phyloP scores from a whole-genome alignment of 2,329 filamentous ascomycete species.

The Blumeriella jaapii region DNA sequence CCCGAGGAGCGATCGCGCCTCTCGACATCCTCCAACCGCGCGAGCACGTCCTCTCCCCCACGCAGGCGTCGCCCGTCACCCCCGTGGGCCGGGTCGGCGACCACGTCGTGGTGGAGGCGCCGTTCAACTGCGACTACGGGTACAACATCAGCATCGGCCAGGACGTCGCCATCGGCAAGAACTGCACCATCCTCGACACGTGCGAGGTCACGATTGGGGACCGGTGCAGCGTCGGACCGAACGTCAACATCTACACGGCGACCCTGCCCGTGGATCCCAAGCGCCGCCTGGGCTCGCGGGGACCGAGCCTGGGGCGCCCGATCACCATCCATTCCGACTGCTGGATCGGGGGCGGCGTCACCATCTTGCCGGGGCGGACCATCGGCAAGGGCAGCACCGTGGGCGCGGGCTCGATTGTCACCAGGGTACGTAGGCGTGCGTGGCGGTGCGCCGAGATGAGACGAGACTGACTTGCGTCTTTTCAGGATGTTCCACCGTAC shows the following conservation, averaged over 20 bases:
- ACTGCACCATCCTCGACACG: slow-evolving; percentile 81
- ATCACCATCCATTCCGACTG: slow-evolving; percentile 68
- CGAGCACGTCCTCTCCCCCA: slow-evolving; percentile 44
- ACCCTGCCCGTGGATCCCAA: slow-evolving; percentile 63
- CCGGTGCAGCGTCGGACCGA: slow-evolving; percentile 65
- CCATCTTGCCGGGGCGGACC: slow-evolving; percentile 44
- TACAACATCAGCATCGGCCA: slow-evolving; percentile 88
- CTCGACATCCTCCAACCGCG: slow-evolving; percentile 58
- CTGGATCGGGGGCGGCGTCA: slow-evolving; percentile 51
- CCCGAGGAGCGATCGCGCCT: slow-evolving; percentile 55
- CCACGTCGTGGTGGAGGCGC: slow-evolving; percentile 69
- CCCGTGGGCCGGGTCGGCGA: slow-evolving; percentile 57
- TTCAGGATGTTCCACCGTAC: slow-evolving; percentile 27
- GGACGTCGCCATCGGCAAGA: slow-evolving; percentile 70
- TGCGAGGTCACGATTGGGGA: slow-evolving; percentile 72
- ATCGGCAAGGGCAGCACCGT: slow-evolving; percentile 43
- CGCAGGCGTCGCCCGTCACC: slow-evolving; percentile 38
- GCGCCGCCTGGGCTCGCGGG: slow-evolving; percentile 61
- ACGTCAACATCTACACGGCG: slow-evolving; percentile 75
- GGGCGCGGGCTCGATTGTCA: slow-evolving; percentile 42
- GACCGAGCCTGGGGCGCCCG: slow-evolving; percentile 55
- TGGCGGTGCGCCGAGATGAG: neutral
- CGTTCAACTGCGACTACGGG: slow-evolving; percentile 88
- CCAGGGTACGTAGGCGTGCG: slow-evolving; percentile 32
- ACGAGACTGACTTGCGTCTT: neutral